These are phyloP conservation scores for Ceriops decandra DNA, from an alignment of 345 rosid genomes.

Conservation along the genomic window DNA sequence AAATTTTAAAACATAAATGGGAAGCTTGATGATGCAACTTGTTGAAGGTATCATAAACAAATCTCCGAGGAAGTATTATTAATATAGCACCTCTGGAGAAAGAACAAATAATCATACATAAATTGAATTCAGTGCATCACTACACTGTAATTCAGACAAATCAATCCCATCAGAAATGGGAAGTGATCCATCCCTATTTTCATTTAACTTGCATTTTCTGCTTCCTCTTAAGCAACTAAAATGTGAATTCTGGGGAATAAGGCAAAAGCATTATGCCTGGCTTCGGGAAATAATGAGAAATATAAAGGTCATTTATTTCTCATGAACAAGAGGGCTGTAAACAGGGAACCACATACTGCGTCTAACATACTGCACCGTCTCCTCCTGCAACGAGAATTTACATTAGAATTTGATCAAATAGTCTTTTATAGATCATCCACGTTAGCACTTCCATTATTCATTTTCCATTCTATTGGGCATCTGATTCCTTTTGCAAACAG, in stretches of 20 bases:
- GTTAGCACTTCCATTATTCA: too few species aligned
- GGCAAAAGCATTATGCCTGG: background rate
- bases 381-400: constrained; percentile 57
- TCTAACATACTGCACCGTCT: constrained; percentile 59
- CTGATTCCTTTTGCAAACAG: background rate
- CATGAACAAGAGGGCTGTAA: constrained; percentile 91
- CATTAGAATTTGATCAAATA: background rate
- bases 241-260: background rate
- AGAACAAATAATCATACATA: background rate
- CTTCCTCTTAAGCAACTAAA: constrained; percentile 7
- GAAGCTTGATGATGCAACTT: too few species aligned
- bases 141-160: background rate
- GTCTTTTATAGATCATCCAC: background rate
- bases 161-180: background rate
- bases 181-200: background rate
- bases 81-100: too few species aligned
- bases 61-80: too few species aligned
- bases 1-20: too few species aligned
- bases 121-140: background rate
- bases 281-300: background rate
- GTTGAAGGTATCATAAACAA: too few species aligned
- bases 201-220: constrained; percentile 3
- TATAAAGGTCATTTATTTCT: constrained; percentile 43
- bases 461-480: background rate
- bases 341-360: constrained; percentile 86